A percentile compares a stretch with the other conserved stretches of the same genome.
phyloP scores from a whole-genome alignment of 192 early-diverging fungal genomes.

The Diversispora eburnea region DNA sequence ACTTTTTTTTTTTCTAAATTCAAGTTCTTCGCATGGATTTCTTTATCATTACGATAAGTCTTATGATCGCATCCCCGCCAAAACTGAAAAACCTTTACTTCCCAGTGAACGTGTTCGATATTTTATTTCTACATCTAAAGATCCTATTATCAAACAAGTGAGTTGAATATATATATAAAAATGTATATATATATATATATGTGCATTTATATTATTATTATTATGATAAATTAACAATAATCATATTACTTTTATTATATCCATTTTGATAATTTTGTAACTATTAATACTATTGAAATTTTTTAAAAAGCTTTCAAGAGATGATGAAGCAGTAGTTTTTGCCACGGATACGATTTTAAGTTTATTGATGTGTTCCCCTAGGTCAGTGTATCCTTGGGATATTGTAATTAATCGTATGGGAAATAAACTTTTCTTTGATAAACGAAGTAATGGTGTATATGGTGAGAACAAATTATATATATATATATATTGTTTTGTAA shows the following conservation, averaged over 20 bases:
- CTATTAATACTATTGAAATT: slow-evolving; percentile 24
- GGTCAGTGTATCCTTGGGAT: slow-evolving; percentile 94
- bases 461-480: slow-evolving; percentile 34
- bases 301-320: slow-evolving; percentile 39
- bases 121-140: slow-evolving; percentile 81
- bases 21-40: slow-evolving; percentile 70
- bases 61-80: slow-evolving; percentile 82
- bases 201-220: no score
- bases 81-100: slow-evolving; percentile 71
- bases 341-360: slow-evolving; percentile 89
- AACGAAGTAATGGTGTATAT: slow-evolving; percentile 77
- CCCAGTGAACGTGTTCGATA: slow-evolving; percentile 62
- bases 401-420: slow-evolving; percentile 82
- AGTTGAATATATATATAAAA: neutral
- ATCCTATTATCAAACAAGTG: slow-evolving; percentile 71
- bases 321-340: slow-evolving; percentile 64
- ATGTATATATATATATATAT: no score
- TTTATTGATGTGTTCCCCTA: slow-evolving; percentile 87
- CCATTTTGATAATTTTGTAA: no score
- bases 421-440: slow-evolving; percentile 87
- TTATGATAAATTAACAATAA: neutral
- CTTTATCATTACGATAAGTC: slow-evolving; percentile 73
- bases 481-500: neutral
- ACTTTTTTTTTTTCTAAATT: slow-evolving; percentile 5
- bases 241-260: slow-evolving; percentile 24